phyloP scores from a whole-genome alignment of 345 rosid species.

The Conringia planisiliqua region DNA sequence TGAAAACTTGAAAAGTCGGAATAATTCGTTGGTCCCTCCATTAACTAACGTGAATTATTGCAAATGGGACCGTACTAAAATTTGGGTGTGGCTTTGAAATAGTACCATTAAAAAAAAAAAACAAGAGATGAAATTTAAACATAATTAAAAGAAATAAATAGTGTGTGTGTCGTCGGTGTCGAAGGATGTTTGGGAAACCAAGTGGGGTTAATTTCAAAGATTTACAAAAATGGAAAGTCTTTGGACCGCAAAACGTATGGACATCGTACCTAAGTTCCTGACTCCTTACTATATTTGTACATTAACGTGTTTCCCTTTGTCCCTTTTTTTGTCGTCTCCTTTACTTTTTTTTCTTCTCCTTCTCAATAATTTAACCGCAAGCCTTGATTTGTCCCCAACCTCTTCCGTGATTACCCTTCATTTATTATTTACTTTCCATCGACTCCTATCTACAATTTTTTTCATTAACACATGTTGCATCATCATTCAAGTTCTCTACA shows the following conservation, averaged over 20 bases:
- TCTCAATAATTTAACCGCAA: slow-evolving; percentile 15
- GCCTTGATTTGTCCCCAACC: not conserved
- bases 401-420: slow-evolving; percentile 4
- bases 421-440: not conserved
- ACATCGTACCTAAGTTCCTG: slow-evolving; percentile 39
- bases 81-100: slow-evolving; percentile 23
- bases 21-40: slow-evolving; percentile 36
- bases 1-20: slow-evolving; percentile 32
- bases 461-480: not conserved
- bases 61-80: slow-evolving; percentile 33
- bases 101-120: not conserved
- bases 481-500: not conserved
- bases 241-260: slow-evolving; percentile 42
- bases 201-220: slow-evolving; percentile 38
- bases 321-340: slow-evolving; percentile 27
- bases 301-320: slow-evolving; percentile 31
- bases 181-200: slow-evolving; percentile 33
- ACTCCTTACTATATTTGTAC: slow-evolving; percentile 32
- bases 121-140: not conserved
- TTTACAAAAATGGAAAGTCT: slow-evolving; percentile 33
- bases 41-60: slow-evolving; percentile 35
- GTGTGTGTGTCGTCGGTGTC: slow-evolving; percentile 34
- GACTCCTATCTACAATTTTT: not conserved
- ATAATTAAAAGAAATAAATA: slow-evolving; percentile 11
- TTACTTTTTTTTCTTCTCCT: slow-evolving; percentile 3